Evolutionary conservation across 2,329 filamentous ascomycete genomes (phyloP), one percentile per base, ranked within the genome.

Genomic region (Neophaeococcomyces aloes): DNA sequence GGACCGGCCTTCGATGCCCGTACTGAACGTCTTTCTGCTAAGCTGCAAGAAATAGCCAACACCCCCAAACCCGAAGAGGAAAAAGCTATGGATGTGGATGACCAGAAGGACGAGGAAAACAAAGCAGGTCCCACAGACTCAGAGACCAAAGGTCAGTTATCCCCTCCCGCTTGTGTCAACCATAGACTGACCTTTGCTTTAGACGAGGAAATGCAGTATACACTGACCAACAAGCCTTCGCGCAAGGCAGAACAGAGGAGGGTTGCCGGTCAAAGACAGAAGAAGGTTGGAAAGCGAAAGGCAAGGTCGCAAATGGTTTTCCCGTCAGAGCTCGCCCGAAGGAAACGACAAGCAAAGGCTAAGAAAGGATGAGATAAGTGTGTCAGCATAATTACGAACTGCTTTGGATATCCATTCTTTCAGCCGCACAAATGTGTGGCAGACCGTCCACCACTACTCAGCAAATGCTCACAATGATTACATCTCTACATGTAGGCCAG

Each of bases 21-120:
- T 55, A 81, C 80, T 42, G 81, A 88, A 64, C 81, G 89, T 53
- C 76, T 95, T 29, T 86, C 86, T 30, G 83, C 84, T 48, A 94
- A 91, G 66, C 72, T 95, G 48, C 72, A 88, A 58, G 86, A 88
- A 61, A 63, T 94, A 55, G 83, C 83, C 36, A 73, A 80, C 45
- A 79, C 87, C 59, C 80, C 85, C 48, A 86, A 83, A 62, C 79
- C 83, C 38, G 44, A 43, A 7, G 18, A 45, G 11, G 51, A 53
- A 17, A 53, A 51, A 33, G 30, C 31, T 15, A 62, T 64, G 44
- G 62, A 69, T 33, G 68, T 72, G 54, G 66, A 71, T 32, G 66
- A 69, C 38, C 61, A 53, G 21, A 53, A 55, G 37, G 57, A 47
- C 35, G 47, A 59, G 53, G 60, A 67, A 47, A 57, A 66, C 45